phyloP scores from a whole-genome alignment of 2,329 filamentous ascomycete species.

The Fusarium tricinctum region DNA sequence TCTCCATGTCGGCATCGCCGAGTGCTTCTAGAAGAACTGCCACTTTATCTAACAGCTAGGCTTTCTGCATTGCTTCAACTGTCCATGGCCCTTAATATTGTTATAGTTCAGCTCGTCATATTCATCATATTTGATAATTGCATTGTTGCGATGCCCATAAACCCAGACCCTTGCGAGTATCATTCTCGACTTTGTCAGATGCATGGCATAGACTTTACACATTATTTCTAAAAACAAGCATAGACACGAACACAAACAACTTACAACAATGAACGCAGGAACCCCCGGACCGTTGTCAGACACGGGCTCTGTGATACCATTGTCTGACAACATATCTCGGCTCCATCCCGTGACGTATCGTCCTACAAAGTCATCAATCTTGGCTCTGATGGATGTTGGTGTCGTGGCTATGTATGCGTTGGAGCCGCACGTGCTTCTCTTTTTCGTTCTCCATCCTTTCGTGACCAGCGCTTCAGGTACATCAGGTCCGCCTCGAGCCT shows the following conservation, averaged over 20 bases:
- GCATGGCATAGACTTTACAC: not conserved
- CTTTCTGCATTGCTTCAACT: not conserved
- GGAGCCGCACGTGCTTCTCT: not conserved
- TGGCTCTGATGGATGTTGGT: not conserved
- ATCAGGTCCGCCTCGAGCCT: not conserved
- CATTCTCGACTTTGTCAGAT: not conserved
- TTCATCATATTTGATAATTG: no score
- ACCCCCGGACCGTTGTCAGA: conserved; percentile 23
- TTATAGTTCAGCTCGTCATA: not conserved
- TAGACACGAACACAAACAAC: not conserved
- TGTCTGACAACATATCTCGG: conserved; percentile 31
- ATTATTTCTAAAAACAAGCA: no score
- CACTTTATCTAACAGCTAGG: not conserved
- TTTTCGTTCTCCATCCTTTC: not conserved
- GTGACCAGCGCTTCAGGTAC: not conserved
- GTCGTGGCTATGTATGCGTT: not conserved
- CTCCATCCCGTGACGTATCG: conserved; percentile 32
- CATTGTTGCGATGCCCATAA: not conserved
- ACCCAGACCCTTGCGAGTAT: not conserved
- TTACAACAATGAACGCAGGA: conserved; percentile 12
- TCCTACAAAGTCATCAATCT: conserved; percentile 12
- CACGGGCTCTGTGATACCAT: conserved; percentile 22
- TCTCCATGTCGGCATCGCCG: conserved; percentile 35
- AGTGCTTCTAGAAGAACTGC: conserved; percentile 37
- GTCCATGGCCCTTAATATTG: conserved; percentile 3